These are phyloP conservation scores for Acanthamoeba triangularis DNA, from an alignment of 208 protist species.

Conservation along the genomic window DNA sequence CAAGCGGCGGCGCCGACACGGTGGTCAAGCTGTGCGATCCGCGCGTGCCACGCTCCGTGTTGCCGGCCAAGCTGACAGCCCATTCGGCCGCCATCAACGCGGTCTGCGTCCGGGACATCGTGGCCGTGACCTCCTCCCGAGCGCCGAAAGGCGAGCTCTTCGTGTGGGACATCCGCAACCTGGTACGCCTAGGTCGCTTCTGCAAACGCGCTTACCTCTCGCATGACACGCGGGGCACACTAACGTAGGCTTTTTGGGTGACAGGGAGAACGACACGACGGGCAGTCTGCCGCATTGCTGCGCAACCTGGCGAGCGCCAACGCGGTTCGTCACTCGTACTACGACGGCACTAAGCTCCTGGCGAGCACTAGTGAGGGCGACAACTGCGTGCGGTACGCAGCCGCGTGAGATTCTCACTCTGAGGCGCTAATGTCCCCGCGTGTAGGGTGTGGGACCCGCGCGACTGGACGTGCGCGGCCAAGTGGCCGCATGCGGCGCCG, in stretches of 20 bases:
- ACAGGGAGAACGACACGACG: neutral
- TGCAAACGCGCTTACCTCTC: neutral
- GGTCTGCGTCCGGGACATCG: neutral
- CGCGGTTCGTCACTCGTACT: neutral
- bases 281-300: neutral
- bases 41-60: neutral
- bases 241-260: neutral
- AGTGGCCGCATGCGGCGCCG: neutral
- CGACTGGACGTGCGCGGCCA: constrained; percentile 1
- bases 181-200: neutral
- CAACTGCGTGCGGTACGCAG: neutral
- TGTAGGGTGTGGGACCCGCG: constrained; percentile 15
- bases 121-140: neutral
- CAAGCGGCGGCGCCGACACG: neutral
- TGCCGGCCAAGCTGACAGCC: neutral
- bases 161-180: neutral
- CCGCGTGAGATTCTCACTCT: neutral
- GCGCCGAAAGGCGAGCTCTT: neutral
- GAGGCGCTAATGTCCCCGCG: neutral
- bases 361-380: neutral
- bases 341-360: constrained; percentile 23
- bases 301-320: neutral
- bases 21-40: neutral
- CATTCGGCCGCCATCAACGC: neutral
- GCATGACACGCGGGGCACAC: too few relatives aligned